Percentiles rank a stretch among this genome's conserved stretches.
phyloP scores from a whole-genome alignment of 139 green algal species.

The Coelastrella sp. region DNA sequence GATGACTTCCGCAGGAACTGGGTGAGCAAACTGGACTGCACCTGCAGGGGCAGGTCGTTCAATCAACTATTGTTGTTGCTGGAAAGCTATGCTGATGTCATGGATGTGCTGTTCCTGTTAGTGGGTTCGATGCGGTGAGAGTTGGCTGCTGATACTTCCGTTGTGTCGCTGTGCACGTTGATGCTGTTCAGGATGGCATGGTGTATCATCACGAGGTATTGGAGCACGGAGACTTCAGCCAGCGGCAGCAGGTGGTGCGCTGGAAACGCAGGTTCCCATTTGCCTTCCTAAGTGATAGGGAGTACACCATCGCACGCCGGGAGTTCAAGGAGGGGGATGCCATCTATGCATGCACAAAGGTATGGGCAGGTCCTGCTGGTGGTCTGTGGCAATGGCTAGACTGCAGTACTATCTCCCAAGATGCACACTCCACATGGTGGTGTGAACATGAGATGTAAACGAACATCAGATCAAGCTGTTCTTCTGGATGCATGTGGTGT shows the following conservation, averaged over 20 bases:
- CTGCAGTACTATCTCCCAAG: neutral
- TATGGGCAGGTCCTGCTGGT: neutral
- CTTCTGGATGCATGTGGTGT: neutral
- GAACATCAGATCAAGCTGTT: neutral
- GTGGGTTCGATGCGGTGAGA: neutral
- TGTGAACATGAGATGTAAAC: neutral
- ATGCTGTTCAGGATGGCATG: conserved; percentile 76
- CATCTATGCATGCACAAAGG: conserved; percentile 85
- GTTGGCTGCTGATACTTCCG: neutral
- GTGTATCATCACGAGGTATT: conserved; percentile 74
- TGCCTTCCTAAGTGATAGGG: conserved; percentile 84
- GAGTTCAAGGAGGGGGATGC: conserved; percentile 63
- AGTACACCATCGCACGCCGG: conserved; percentile 89
- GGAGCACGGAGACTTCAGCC: conserved; percentile 66
- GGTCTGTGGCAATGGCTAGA: neutral
- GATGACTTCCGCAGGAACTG: conserved; percentile 79
- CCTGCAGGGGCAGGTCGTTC: neutral
- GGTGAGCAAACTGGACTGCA: conserved; percentile 54
- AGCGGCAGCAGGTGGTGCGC: conserved; percentile 85
- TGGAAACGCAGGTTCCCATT: conserved; percentile 93
- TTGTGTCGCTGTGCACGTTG: neutral
- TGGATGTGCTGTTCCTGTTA: neutral
- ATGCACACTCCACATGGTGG: neutral
- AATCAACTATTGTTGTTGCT: neutral
- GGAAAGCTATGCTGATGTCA: neutral